Evolutionary conservation across 768 basidiomycete species (phyloP).

Genomic region (Suillus hirtellus): DNA sequence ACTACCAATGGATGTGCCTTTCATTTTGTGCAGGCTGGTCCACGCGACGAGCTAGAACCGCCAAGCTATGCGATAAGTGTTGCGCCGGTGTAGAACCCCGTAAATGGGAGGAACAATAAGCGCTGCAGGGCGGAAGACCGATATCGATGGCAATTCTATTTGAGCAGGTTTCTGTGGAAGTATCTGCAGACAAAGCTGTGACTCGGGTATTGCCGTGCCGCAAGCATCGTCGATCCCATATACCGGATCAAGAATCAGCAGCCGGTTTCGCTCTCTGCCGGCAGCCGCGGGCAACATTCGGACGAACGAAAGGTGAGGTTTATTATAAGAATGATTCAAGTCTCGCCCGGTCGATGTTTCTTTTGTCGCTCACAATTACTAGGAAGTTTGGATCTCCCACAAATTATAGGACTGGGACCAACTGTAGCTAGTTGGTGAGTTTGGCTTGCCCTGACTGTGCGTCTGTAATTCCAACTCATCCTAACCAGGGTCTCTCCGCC

Average conservation of each 20-base stretch:
- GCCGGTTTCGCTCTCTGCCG: neutral
- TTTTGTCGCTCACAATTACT: neutral
- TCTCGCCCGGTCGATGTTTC: neutral
- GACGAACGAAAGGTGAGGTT: neutral
- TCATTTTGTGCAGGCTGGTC: neutral
- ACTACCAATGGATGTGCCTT: neutral
- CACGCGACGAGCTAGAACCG: neutral
- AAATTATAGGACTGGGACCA: neutral
- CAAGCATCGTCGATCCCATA: neutral
- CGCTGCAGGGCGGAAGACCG: neutral
- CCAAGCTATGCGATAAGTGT: neutral
- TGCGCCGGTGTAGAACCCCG: no score
- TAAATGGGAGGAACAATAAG: neutral
- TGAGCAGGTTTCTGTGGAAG: neutral
- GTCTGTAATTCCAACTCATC: slow-evolving; percentile 10
- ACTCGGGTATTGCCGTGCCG: neutral
- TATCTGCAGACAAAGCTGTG: no score
- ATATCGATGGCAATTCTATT: neutral
- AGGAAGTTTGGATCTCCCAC: neutral
- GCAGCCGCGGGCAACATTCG: neutral
- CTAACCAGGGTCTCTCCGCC: slow-evolving; percentile 10
- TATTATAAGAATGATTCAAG: slow-evolving; percentile 2
- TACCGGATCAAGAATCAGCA: neutral
- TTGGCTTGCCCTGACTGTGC: neutral
- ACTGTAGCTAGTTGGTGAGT: neutral